Evolutionary conservation across 768 basidiomycete genomes (phyloP), one percentile per base, ranked within the genome.

Genomic region (Polyporus arcularius): DNA sequence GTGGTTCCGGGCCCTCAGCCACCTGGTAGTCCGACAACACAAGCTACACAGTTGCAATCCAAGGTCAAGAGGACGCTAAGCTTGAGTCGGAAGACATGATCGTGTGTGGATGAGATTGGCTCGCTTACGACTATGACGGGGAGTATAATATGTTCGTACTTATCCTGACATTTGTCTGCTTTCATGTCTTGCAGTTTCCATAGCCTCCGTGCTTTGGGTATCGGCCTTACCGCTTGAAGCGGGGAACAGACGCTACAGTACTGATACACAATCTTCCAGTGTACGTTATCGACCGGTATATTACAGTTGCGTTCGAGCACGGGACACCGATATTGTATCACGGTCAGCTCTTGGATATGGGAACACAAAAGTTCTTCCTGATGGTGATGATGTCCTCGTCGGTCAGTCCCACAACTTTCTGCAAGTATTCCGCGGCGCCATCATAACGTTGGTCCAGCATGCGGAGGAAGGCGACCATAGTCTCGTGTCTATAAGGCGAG

Each of bases 401-500:
- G 4, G 80, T 79, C 51, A 93, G 78, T 11, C 78, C 79, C n/a
- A 83, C 74, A 65, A 81, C 82, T 11, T 76, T 70, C 72, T 79
- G 83, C 9, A 84, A 68, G 65, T 93, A 94, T 53, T 70, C 77
- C 65, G 89, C 85, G 1, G 80, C 86, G 26, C 90, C 89, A 1
- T 85, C 85, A 65, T 91, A 93, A 60, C 82, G 82, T 47, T 82
- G 78, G 28, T 84, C 74, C 6, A 94, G 65, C 47, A 90, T 73
- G 15, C 76, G 67, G 14, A 93, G 76, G 67, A 89, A 88, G 1
- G 87, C 85, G n/a, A 78, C 63, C 91, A 94, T 94, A 1, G 89
- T 90, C 67, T 87, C 88, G 48, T 79, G 81, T 53, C 92, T 92
- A 62, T 30, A 45, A 11, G 28, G 11, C 45, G 35, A 28, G 30